These are phyloP conservation scores for Phascolomyces articulosus DNA, from an alignment of 371 early-diverging fungal genomes.

Conservation along the genomic window DNA sequence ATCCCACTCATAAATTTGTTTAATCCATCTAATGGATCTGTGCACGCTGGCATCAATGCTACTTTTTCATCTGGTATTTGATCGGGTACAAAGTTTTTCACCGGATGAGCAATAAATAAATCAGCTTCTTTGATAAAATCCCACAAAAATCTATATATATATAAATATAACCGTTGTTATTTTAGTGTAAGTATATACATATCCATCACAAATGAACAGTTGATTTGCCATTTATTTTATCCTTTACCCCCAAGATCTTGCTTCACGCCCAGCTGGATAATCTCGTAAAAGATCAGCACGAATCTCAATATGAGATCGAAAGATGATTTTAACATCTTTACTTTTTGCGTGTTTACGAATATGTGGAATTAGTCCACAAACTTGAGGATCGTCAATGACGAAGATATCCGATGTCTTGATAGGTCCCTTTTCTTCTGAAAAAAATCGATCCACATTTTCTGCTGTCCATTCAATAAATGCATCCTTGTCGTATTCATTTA, in stretches of 20 bases:
- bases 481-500: slow-evolving; percentile 71
- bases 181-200: too few relatives aligned
- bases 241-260: slow-evolving; percentile 65
- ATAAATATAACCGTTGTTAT: background rate
- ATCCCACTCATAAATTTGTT: slow-evolving; percentile 64
- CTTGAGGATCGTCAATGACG: slow-evolving; percentile 89
- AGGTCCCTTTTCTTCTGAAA: slow-evolving; percentile 71
- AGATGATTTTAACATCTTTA: slow-evolving; percentile 66
- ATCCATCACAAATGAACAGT: too few relatives aligned
- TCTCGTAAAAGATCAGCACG: slow-evolving; percentile 69
- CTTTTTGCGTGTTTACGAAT: slow-evolving; percentile 70
- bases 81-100: slow-evolving; percentile 74
- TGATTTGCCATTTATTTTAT: too few relatives aligned
- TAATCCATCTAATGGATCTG: slow-evolving; percentile 77
- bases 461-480: slow-evolving; percentile 74
- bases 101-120: slow-evolving; percentile 81
- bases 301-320: slow-evolving; percentile 88
- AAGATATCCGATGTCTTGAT: slow-evolving; percentile 74
- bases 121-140: slow-evolving; percentile 72
- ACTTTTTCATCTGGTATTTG: slow-evolving; percentile 68
- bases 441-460: slow-evolving; percentile 76
- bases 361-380: slow-evolving; percentile 74
- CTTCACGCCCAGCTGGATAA: slow-evolving; percentile 56
- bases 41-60: slow-evolving; percentile 74
- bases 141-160: slow-evolving; percentile 68